Evolutionary conservation across 108 stramenopile species (phyloP).

Genomic region (Cyclotella choctawhatcheeana): DNA sequence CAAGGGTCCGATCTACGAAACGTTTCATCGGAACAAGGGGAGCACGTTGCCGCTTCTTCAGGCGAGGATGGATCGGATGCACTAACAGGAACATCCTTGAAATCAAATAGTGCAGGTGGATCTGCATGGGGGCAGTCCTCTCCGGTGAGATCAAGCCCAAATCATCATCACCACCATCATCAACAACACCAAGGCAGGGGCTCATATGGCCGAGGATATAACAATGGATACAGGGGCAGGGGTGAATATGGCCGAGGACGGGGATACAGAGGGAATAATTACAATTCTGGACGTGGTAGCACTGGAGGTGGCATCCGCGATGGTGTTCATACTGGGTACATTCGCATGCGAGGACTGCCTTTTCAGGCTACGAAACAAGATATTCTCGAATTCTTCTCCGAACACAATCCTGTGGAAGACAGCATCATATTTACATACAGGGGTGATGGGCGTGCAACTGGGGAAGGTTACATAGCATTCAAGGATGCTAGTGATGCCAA

Average conservation of each 20-base stretch:
- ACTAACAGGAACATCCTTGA: conserved; percentile 10
- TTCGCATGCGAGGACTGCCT: conserved; percentile 93
- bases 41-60: conserved; percentile 7
- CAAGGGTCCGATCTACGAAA: conserved; percentile 47
- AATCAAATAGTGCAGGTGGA: conserved; percentile 24
- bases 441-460: conserved; percentile 93
- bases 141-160: conserved; percentile 25
- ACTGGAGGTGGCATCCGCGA: conserved; percentile 86
- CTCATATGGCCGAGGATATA: conserved; percentile 29
- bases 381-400: conserved; percentile 89
- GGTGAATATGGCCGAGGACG: conserved; percentile 42
- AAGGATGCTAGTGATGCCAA: conserved; percentile 80
- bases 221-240: conserved; percentile 43
- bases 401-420: conserved; percentile 78
- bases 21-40: conserved; percentile 23
- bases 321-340: conserved; percentile 90
- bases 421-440: conserved; percentile 88
- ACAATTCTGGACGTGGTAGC: conserved; percentile 47
- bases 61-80: conserved; percentile 28
- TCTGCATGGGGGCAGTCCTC: conserved; percentile 39
- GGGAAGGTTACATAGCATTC: conserved; percentile 93
- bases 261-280: conserved; percentile 35
- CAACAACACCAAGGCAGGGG: conserved; percentile 17
- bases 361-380: conserved; percentile 91
- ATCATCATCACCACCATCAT: conserved; percentile 28